Conservation (phyloP, 768 basidiomycete genomes). For the Russula vinacea region DNA sequence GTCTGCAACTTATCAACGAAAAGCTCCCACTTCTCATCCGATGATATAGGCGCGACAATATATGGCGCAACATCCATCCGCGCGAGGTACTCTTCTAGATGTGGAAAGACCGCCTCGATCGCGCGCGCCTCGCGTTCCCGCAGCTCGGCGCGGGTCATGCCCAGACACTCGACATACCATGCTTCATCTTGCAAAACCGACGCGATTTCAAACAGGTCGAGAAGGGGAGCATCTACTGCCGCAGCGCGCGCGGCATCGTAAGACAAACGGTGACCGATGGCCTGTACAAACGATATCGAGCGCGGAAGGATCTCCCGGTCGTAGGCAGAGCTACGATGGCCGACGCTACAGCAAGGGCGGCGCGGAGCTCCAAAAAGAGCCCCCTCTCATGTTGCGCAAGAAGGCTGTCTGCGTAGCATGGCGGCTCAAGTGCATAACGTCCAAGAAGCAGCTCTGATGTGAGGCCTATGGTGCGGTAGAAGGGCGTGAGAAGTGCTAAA, state of each 20-base stretch:
- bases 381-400: slow-evolving; percentile 49
- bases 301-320: slow-evolving; percentile 55
- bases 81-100: slow-evolving; percentile 28
- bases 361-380: slow-evolving; percentile 35
- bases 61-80: slow-evolving; percentile 25
- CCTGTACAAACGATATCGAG: slow-evolving; percentile 50
- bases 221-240: slow-evolving; percentile 46
- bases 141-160: slow-evolving; percentile 48
- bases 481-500: slow-evolving; percentile 22
- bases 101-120: slow-evolving; percentile 31
- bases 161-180: slow-evolving; percentile 56
- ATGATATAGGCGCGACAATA: slow-evolving; percentile 29
- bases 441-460: slow-evolving; percentile 56
- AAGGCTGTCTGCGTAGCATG: slow-evolving; percentile 45
- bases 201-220: slow-evolving; percentile 55
- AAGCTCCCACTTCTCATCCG: slow-evolving; percentile 27
- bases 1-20: slow-evolving; percentile 1
- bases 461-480: slow-evolving; percentile 41
- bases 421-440: slow-evolving; percentile 50
- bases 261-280: slow-evolving; percentile 62
- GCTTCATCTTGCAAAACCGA: slow-evolving; percentile 53
- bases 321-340: slow-evolving; percentile 51
- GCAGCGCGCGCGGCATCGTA: slow-evolving; percentile 52
- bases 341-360: slow-evolving; percentile 15
- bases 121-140: slow-evolving; percentile 33